A percentile compares a stretch with the other conserved stretches of the same genome.
phyloP scores from a whole-genome alignment of 352 stramenopile species.

The Phytophthora podocarpi region DNA sequence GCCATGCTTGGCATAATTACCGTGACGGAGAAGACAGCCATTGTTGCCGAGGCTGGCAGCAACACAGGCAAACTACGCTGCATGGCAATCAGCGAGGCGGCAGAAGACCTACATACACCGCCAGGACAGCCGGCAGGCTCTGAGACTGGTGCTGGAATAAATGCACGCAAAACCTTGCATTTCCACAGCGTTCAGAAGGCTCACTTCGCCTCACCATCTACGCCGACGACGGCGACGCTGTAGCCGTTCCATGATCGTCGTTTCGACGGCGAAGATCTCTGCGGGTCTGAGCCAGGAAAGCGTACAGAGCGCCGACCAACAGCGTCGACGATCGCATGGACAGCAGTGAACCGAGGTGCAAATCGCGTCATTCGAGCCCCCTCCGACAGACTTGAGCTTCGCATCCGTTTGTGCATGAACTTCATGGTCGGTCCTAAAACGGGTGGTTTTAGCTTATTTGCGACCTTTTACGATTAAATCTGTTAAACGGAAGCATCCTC shows the following conservation, averaged over 20 bases:
- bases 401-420: conserved; percentile 18
- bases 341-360: conserved; percentile 20
- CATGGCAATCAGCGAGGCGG: neutral
- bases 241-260: neutral
- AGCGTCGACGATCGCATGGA: conserved; percentile 23
- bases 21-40: no score
- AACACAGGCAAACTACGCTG: neutral
- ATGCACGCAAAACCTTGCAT: conserved; percentile 13
- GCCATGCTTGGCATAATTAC: neutral
- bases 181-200: neutral
- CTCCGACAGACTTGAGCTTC: neutral
- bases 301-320: conserved; percentile 8
- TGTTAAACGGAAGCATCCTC: conserved; percentile 20
- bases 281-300: conserved; percentile 36
- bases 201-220: neutral
- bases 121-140: conserved; percentile 2
- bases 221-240: no score
- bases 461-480: conserved; percentile 3
- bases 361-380: conserved; percentile 28
- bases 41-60: no score
- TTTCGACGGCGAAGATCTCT: conserved; percentile 29
- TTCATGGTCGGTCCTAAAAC: no score
- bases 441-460: conserved; percentile 7
- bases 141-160: neutral
- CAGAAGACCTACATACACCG: conserved; percentile 1